phyloP scores from a whole-genome alignment of 1,139 yeast species.

The Tardiomyces depauwii region DNA sequence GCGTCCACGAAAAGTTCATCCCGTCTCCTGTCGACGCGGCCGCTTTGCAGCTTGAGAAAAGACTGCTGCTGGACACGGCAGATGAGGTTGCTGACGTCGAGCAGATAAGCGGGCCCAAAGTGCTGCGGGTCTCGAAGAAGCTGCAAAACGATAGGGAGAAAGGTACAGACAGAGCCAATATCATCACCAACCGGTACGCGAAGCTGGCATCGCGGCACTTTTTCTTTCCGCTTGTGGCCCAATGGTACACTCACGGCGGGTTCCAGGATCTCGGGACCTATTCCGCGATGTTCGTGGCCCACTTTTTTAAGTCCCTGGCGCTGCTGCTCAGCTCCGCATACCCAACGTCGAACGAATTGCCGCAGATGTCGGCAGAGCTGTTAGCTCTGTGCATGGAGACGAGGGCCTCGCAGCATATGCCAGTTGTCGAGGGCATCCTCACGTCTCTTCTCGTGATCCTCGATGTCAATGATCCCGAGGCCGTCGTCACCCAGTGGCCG shows the following conservation, averaged over 20 bases:
- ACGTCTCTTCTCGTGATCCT: slow-evolving; percentile 38
- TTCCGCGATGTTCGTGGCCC: slow-evolving; percentile 44
- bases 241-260: slow-evolving; percentile 18
- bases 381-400: slow-evolving; percentile 28
- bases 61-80: slow-evolving; percentile 26
- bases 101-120: slow-evolving; percentile 32
- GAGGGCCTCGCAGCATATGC: slow-evolving; percentile 10
- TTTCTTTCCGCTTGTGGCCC: slow-evolving; percentile 54
- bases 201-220: slow-evolving; percentile 36
- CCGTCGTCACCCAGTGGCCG: slow-evolving; percentile 24
- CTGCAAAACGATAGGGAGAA: slow-evolving; percentile 20
- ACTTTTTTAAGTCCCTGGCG: slow-evolving; percentile 48
- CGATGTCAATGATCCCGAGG: slow-evolving; percentile 35
- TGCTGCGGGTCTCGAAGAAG: slow-evolving; percentile 39
- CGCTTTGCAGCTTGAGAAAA: slow-evolving; percentile 10
- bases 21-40: slow-evolving; percentile 8
- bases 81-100: slow-evolving; percentile 31
- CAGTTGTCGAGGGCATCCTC: slow-evolving; percentile 33
- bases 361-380: slow-evolving; percentile 49
- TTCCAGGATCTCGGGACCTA: slow-evolving; percentile 35
- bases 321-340: slow-evolving; percentile 46
- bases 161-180: slow-evolving; percentile 8
- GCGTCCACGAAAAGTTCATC: slow-evolving; percentile 29
- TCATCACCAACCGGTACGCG: slow-evolving; percentile 28
- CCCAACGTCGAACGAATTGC: slow-evolving; percentile 39